Percentiles rank a stretch among this genome's conserved stretches.
Conservation (phyloP, 2,329 filamentous ascomycete genomes). For the Talaromyces atroroseus region DNA sequence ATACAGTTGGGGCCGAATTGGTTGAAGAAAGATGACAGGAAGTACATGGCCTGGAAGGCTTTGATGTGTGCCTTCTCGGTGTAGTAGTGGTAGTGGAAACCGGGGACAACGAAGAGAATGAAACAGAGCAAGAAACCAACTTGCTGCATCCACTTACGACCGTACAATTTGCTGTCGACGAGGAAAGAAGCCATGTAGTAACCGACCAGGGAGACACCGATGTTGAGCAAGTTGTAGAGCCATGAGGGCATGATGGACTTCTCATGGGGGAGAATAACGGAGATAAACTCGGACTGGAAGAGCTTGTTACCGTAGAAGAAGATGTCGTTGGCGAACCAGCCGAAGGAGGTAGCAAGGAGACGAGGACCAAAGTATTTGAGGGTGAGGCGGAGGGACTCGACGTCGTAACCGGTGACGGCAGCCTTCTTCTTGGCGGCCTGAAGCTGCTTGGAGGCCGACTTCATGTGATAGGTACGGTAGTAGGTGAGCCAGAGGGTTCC, state of each 20-base stretch:
- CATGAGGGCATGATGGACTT: constrained; percentile 76
- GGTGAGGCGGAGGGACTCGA: constrained; percentile 72
- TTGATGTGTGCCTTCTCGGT: constrained; percentile 65
- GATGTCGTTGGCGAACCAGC: constrained; percentile 95
- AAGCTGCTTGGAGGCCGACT: constrained; percentile 76
- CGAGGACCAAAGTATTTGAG: constrained; percentile 80
- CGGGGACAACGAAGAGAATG: constrained; percentile 86
- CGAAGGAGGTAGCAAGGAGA: constrained; percentile 75
- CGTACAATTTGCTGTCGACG: constrained; percentile 95
- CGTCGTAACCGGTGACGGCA: constrained; percentile 86
- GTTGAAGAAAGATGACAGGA: constrained; percentile 97
- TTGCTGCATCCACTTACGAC: constrained; percentile 94
- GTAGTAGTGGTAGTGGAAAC: constrained; percentile 84
- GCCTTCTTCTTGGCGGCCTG: constrained; percentile 75
- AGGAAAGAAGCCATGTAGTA: constrained; percentile 87
- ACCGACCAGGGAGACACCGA: constrained; percentile 74
- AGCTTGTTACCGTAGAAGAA: constrained; percentile 99
- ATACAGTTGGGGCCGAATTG: constrained; percentile 96
- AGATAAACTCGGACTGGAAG: constrained; percentile 88
- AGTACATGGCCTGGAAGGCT: constrained; percentile 97
- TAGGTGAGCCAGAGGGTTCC: constrained; percentile 94
- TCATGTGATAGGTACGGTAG: constrained; percentile 95
- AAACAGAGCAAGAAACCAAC: constrained; percentile 90
- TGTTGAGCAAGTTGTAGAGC: constrained; percentile 90
- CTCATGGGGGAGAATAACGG: constrained; percentile 64